A percentile compares a stretch with the other conserved stretches of the same genome.
These are phyloP conservation scores for Ogataea philodendri DNA, from an alignment of 805 yeast species.

Conservation along the genomic window DNA sequence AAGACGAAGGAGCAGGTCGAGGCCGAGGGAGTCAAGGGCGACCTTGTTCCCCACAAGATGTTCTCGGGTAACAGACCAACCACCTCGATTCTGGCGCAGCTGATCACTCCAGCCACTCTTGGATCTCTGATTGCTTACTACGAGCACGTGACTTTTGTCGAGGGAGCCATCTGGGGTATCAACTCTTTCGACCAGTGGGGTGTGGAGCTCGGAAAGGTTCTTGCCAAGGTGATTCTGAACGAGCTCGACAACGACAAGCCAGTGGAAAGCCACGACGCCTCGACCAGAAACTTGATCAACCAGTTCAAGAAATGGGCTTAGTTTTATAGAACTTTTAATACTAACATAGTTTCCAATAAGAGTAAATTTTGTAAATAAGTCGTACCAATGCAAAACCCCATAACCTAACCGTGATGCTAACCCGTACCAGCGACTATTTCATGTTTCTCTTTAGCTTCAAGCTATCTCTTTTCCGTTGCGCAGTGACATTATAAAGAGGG, in stretches of 20 bases:
- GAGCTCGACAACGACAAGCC: slow-evolving; percentile 68
- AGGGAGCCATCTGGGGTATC: slow-evolving; percentile 99
- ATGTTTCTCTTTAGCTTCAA: slow-evolving; percentile 45
- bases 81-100: slow-evolving; percentile 91
- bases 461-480: slow-evolving; percentile 52
- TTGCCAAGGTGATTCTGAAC: slow-evolving; percentile 92
- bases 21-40: slow-evolving; percentile 81
- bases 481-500: slow-evolving; percentile 43
- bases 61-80: slow-evolving; percentile 99
- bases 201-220: slow-evolving; percentile 96
- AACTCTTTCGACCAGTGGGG: slow-evolving; percentile 99
- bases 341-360: too few relatives aligned
- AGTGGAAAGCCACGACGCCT: slow-evolving; percentile 76
- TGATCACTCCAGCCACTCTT: slow-evolving; percentile 92
- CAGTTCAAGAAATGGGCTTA: slow-evolving; percentile 84
- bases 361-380: too few relatives aligned
- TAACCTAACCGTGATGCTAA: slow-evolving; percentile 1
- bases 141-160: slow-evolving; percentile 95
- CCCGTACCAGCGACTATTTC: slow-evolving; percentile 15
- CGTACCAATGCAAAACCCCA: too few relatives aligned
- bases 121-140: slow-evolving; percentile 97
- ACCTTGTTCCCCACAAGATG: slow-evolving; percentile 89
- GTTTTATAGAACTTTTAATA: too few relatives aligned
- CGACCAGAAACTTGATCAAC: slow-evolving; percentile 92
- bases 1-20: slow-evolving; percentile 80